Percentiles rank a stretch among this genome's conserved stretches.
These are phyloP conservation scores for Letharia lupina DNA, from an alignment of 495 filamentous ascomycete genomes.

Conservation along the genomic window DNA sequence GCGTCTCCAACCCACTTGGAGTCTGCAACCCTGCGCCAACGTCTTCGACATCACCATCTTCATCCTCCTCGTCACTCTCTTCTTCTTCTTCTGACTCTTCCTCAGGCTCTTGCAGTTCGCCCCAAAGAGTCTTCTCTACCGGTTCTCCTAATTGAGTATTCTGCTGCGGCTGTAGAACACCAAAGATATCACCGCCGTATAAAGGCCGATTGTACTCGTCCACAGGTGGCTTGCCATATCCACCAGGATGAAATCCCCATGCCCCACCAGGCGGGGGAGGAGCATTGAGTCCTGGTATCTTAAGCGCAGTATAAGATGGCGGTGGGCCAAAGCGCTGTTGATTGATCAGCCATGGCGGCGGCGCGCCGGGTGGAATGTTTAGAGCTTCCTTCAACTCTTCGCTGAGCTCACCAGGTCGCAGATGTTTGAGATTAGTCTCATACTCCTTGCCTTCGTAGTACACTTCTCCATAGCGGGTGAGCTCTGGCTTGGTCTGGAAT, in stretches of 20 bases:
- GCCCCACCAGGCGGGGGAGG: constrained; percentile 84
- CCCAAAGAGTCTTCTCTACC: constrained; percentile 85
- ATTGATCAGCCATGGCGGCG: constrained; percentile 95
- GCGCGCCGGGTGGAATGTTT: constrained; percentile 87
- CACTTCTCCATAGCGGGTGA: constrained; percentile 92
- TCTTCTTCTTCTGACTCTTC: constrained; percentile 77
- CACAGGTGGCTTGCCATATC: constrained; percentile 90
- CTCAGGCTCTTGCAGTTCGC: constrained; percentile 79
- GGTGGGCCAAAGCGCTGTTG: constrained; percentile 90
- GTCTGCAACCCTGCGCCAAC: constrained; percentile 60
- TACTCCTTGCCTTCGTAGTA: constrained; percentile 99
- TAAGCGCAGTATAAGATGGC: constrained; percentile 84
- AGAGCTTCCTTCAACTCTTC: constrained; percentile 87
- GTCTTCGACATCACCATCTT: constrained; percentile 36
- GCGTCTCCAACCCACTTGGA: constrained; percentile 70
- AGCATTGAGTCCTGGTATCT: constrained; percentile 92
- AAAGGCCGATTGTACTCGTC: constrained; percentile 85
- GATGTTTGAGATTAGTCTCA: constrained; percentile 85
- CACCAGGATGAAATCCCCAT: constrained; percentile 94
- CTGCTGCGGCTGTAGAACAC: constrained; percentile 60
- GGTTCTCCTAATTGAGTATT: constrained; percentile 62
- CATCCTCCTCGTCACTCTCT: constrained; percentile 65
- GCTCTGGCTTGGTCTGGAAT: constrained; percentile 88
- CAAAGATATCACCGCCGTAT: constrained; percentile 91
- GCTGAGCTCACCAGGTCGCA: constrained; percentile 82